Percentiles rank a stretch among this genome's conserved stretches.
Evolutionary conservation across 2,329 filamentous ascomycete genomes (phyloP).

Genomic region (Parastagonospora avenae): DNA sequence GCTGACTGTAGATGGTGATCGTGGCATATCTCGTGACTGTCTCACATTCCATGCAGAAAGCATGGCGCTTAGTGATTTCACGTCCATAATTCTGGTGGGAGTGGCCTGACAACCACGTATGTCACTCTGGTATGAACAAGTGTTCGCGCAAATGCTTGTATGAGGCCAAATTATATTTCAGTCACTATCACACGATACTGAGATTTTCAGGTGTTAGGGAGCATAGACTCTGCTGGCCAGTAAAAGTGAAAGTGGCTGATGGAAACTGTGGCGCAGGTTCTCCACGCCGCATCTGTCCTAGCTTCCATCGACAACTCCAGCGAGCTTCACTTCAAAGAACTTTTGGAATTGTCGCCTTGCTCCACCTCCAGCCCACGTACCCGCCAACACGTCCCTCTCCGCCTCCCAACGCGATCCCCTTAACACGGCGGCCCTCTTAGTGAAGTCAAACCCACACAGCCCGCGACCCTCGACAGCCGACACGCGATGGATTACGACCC

Average conservation of each 20-base stretch:
- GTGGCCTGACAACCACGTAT: too few relatives aligned
- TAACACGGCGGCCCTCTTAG: conserved; percentile 13
- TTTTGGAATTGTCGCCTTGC: conserved; percentile 11
- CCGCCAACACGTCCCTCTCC: conserved; percentile 23
- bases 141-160: too few relatives aligned
- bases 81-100: too few relatives aligned
- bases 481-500: conserved; percentile 58
- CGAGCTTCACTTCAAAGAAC: conserved; percentile 28
- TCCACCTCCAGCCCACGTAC: conserved; percentile 21
- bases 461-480: conserved; percentile 9
- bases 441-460: conserved; percentile 10
- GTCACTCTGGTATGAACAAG: too few relatives aligned
- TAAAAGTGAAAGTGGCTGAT: background rate
- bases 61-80: background rate
- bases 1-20: conserved; percentile 3
- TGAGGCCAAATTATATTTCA: too few relatives aligned
- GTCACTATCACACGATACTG: too few relatives aligned
- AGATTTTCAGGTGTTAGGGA: background rate
- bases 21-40: conserved; percentile 14
- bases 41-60: background rate
- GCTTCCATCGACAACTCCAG: background rate
- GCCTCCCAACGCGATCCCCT: conserved; percentile 23
- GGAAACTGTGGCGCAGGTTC: conserved; percentile 11
- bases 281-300: background rate
- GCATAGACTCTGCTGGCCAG: too few relatives aligned